Percentiles rank a stretch among this genome's conserved stretches.
These are phyloP conservation scores for Ophiostoma novo-ulmi DNA, from an alignment of 2,329 filamentous ascomycete species.

Conservation along the genomic window DNA sequence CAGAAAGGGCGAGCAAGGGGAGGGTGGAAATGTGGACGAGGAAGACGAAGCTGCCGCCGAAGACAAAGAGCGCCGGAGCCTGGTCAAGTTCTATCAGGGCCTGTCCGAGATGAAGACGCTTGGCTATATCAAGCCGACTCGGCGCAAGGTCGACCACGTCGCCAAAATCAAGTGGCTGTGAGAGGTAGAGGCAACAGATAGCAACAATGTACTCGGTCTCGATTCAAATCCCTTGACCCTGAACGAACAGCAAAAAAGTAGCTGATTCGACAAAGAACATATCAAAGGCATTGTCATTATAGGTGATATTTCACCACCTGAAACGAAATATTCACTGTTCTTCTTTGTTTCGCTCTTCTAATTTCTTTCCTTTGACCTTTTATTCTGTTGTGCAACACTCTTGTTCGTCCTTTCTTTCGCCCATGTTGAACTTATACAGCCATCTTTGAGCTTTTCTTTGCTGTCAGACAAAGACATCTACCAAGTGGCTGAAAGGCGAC, in stretches of 20 bases:
- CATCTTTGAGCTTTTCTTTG: background rate
- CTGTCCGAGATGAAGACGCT: constrained; percentile 79
- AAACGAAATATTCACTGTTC: background rate
- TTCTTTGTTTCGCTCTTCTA: background rate
- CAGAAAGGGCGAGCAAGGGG: constrained; percentile 22
- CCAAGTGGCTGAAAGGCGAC: background rate
- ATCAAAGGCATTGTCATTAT: background rate
- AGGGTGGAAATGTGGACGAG: constrained; percentile 39
- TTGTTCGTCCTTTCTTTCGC: background rate
- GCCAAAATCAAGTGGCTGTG: constrained; percentile 79
- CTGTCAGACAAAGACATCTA: background rate
- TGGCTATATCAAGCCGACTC: constrained; percentile 82
- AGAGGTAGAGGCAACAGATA: background rate
- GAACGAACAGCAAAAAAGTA: background rate
- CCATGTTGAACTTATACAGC: background rate
- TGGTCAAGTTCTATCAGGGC: constrained; percentile 77
- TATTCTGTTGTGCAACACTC: background rate
- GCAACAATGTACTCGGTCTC: background rate
- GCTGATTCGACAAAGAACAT: background rate
- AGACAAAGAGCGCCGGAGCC: constrained; percentile 49
- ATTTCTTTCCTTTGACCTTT: background rate
- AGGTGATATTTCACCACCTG: background rate
- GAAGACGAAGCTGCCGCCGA: constrained; percentile 38
- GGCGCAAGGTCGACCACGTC: constrained; percentile 88
- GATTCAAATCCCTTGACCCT: background rate